Percentiles rank a stretch among this genome's conserved stretches.
phyloP scores from a whole-genome alignment of 805 yeast genomes.

The Barnettozyma sucrosica region DNA sequence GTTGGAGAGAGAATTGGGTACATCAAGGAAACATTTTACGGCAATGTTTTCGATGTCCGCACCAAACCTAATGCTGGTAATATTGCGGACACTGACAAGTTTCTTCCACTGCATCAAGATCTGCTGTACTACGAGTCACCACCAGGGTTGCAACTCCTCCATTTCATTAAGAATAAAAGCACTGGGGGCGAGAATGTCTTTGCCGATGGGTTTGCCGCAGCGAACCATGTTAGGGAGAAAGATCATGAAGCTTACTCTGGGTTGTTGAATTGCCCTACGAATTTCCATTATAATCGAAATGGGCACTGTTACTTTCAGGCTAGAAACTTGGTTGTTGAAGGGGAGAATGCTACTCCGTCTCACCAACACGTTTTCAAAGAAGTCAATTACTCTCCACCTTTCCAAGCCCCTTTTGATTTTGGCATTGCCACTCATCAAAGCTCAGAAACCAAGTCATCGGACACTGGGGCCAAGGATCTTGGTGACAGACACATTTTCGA shows the following conservation, averaged over 20 bases:
- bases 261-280: slow-evolving; percentile 53
- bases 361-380: slow-evolving; percentile 38
- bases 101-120: slow-evolving; percentile 74
- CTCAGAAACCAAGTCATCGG: slow-evolving; percentile 17
- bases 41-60: slow-evolving; percentile 62
- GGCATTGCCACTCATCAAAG: slow-evolving; percentile 37
- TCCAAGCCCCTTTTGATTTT: slow-evolving; percentile 70
- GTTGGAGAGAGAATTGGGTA: slow-evolving; percentile 59
- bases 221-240: slow-evolving; percentile 41
- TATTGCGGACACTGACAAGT: slow-evolving; percentile 60
- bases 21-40: slow-evolving; percentile 65
- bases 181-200: slow-evolving; percentile 65
- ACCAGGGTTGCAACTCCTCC: slow-evolving; percentile 71
- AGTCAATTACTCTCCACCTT: slow-evolving; percentile 75
- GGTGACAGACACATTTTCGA: slow-evolving; percentile 39
- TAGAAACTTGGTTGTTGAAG: slow-evolving; percentile 59
- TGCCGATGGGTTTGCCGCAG: slow-evolving; percentile 67
- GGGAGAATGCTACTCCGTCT: slow-evolving; percentile 26
- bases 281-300: slow-evolving; percentile 61
- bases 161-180: slow-evolving; percentile 47
- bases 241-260: slow-evolving; percentile 65
- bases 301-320: slow-evolving; percentile 56
- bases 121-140: slow-evolving; percentile 72
- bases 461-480: slow-evolving; percentile 31
- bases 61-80: slow-evolving; percentile 50